Evolutionary conservation across 371 early-diverging fungal species (phyloP), one percentile per base, ranked within the genome.

Genomic region (Neoconidiobolus thromboides): DNA sequence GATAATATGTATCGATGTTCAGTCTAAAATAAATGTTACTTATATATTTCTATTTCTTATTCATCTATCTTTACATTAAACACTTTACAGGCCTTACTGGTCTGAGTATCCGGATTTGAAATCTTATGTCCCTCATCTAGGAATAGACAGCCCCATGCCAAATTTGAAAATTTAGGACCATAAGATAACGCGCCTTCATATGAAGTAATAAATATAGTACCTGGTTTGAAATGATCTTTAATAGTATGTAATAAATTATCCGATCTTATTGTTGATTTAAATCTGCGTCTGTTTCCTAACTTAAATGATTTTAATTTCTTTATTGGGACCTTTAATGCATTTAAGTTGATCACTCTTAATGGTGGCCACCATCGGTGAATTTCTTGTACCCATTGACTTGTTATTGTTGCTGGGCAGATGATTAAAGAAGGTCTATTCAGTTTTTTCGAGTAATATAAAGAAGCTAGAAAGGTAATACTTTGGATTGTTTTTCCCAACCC

Each of bases 51-150:
- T 9, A 9, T 9, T 46, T 46, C 6, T 6, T 46, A 37, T 26
- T 26, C 26, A 26, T 26, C 26, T 26, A 26, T 26, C 26, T 38
- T 6, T 55, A 55, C 55, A 36, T 40, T 14, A 57, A 96, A 68
- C 53, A 81, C 80, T 66, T 97, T 97, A 71, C 90, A 88, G 1
- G 80, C 71, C 50, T 89, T 55, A 0, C 96, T 91, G 0, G 91
- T 86, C 40, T 85, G 86, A 0, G 97, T 81, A 63, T 94, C 91
- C 0, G 93, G 91, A 62, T 98, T 98, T 61, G 95, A 80, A 43
- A 99, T 93, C 69, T 91, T 89, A 70, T 99, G 99, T 0, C 98
- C 99, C 73, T 99, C 99, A 71, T 99, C 99, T 43, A 98, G 68
- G 1, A 98, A 76, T n/a, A 85, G 81, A 61, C 89, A 91, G 0